Percentiles rank a stretch among this genome's conserved stretches.
Conservation (phyloP, 805 yeast genomes). For the Saccharomycopsis guyanensis region DNA sequence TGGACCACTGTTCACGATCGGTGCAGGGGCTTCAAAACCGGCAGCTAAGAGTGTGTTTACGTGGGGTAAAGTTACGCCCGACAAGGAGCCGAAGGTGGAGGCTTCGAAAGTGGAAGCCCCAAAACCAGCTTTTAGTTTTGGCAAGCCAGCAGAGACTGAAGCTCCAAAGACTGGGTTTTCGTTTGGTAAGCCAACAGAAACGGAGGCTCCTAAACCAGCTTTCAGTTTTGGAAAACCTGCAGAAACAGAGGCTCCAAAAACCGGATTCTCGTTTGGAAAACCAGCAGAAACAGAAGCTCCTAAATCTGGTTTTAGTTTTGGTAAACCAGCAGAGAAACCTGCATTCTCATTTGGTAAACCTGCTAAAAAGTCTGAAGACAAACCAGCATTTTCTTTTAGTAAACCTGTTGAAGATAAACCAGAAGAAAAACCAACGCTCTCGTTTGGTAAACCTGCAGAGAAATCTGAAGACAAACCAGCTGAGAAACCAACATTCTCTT, state of each 20-base stretch:
- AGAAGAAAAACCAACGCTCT: not conserved
- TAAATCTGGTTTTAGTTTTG: no score
- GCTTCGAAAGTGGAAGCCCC: not conserved
- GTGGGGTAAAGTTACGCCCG: conserved; percentile 14
- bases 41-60: conserved; percentile 12
- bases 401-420: not conserved
- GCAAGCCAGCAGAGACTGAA: not conserved
- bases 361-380: not conserved
- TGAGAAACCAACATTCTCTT: conserved; percentile 3
- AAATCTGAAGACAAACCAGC: not conserved
- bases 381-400: not conserved
- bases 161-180: not conserved
- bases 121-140: conserved; percentile 4
- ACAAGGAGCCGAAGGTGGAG: not conserved
- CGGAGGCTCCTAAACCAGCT: not conserved
- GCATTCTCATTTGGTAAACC: conserved; percentile 1
- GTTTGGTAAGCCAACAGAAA: not conserved
- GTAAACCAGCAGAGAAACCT: not conserved
- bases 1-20: conserved; percentile 17
- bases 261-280: conserved; percentile 12
- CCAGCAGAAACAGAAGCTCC: not conserved
- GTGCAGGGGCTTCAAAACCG: not conserved
- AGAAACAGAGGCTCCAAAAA: not conserved
- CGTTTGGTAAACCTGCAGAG: conserved; percentile 7
- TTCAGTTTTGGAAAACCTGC: conserved; percentile 6